Percentiles rank a stretch among this genome's conserved stretches.
Evolutionary conservation across 768 basidiomycete genomes (phyloP).

Genomic region (Exsudoporus frostii): DNA sequence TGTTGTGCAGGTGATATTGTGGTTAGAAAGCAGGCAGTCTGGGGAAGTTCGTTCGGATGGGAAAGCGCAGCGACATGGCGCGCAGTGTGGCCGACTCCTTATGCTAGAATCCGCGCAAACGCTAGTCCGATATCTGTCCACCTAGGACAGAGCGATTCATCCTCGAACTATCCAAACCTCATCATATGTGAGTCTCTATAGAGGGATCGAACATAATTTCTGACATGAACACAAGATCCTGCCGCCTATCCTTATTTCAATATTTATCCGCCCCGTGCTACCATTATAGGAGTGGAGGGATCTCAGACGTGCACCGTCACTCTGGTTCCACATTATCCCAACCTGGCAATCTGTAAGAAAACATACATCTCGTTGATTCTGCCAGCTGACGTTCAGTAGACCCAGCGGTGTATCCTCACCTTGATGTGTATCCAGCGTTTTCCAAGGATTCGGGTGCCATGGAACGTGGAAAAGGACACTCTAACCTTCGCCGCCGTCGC

Average conservation of each 20-base stretch:
- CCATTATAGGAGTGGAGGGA: neutral
- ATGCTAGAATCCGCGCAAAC: neutral
- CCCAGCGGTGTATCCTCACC: conserved; percentile 21
- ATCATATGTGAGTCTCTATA: conserved; percentile 25
- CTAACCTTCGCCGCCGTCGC: conserved; percentile 10
- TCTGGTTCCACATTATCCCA: conserved; percentile 31
- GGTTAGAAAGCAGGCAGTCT: conserved; percentile 46
- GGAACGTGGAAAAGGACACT: neutral
- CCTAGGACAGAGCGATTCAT: conserved; percentile 3
- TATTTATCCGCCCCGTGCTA: conserved; percentile 33
- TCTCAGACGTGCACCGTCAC: neutral
- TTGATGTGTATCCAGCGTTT: conserved; percentile 18
- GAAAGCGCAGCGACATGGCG: conserved; percentile 14
- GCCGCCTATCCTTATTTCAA: conserved; percentile 40
- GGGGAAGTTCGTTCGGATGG: conserved; percentile 25
- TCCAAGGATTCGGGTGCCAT: neutral
- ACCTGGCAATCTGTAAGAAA: conserved; percentile 35
- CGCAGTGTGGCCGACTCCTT: conserved; percentile 16
- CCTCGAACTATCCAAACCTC: conserved; percentile 23
- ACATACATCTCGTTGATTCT: neutral
- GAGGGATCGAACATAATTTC: neutral
- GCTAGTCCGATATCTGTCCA: neutral
- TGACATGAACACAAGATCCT: conserved; percentile 36
- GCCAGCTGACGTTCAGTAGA: conserved; percentile 17
- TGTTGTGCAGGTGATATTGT: conserved; percentile 37